These are phyloP conservation scores for Dentipellis sp. DNA, from an alignment of 768 basidiomycete species.

Conservation along the genomic window DNA sequence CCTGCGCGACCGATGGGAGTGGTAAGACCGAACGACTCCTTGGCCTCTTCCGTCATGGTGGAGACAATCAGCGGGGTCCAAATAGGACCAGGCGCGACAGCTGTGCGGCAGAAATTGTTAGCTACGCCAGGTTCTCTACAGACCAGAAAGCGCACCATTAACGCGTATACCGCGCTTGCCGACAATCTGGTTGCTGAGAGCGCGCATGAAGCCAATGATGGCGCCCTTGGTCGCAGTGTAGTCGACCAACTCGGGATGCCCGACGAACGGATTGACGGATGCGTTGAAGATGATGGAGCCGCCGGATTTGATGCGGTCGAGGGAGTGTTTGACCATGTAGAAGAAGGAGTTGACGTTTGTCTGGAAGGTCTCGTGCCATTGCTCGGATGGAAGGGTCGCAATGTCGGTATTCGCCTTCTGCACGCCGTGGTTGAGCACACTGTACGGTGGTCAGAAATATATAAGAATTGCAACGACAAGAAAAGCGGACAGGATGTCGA, in stretches of 20 bases:
- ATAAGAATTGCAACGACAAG: neutral
- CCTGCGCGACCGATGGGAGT: slow-evolving; percentile 39
- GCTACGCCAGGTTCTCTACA: neutral
- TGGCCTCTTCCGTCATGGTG: slow-evolving; percentile 27
- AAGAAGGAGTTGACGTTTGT: slow-evolving; percentile 34
- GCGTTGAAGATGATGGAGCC: slow-evolving; percentile 35
- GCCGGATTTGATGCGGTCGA: slow-evolving; percentile 33
- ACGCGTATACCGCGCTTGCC: slow-evolving; percentile 39
- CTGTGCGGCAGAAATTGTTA: slow-evolving; percentile 12
- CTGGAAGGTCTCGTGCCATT: slow-evolving; percentile 34
- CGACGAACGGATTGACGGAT: slow-evolving; percentile 34
- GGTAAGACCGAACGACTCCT: slow-evolving; percentile 22
- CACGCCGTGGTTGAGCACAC: slow-evolving; percentile 35
- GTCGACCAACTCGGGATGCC: slow-evolving; percentile 39
- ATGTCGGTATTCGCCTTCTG: slow-evolving; percentile 32
- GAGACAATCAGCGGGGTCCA: slow-evolving; percentile 38
- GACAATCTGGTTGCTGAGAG: slow-evolving; percentile 41
- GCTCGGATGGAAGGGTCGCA: slow-evolving; percentile 26
- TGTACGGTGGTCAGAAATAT: slow-evolving; percentile 7
- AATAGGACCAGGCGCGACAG: slow-evolving; percentile 35
- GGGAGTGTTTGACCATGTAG: slow-evolving; percentile 36
- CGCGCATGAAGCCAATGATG: slow-evolving; percentile 38
- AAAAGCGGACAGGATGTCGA: slow-evolving; percentile 30
- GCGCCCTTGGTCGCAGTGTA: slow-evolving; percentile 49
- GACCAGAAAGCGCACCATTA: slow-evolving; percentile 21